A percentile compares a stretch with the other conserved stretches of the same genome.
These are phyloP conservation scores for Myxozyma kluyveri DNA, from an alignment of 805 yeast genomes.

Conservation along the genomic window DNA sequence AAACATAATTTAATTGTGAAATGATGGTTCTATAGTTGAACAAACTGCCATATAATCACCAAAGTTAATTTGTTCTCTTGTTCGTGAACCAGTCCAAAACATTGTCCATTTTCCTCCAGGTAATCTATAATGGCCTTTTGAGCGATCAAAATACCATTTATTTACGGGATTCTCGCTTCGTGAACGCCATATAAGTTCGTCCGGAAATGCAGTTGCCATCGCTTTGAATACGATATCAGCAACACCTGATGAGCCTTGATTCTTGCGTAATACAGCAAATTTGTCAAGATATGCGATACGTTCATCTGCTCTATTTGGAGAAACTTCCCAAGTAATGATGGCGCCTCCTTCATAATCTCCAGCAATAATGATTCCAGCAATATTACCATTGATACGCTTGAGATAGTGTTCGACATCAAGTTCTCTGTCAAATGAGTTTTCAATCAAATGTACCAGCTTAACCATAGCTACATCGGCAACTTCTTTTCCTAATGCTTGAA, in stretches of 20 bases:
- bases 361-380: conserved; percentile 77
- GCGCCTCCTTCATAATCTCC: conserved; percentile 98
- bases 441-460: conserved; percentile 60
- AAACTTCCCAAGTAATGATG: conserved; percentile 75
- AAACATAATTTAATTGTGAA: conserved; percentile 16
- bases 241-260: conserved; percentile 89
- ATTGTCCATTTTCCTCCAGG: conserved; percentile 19
- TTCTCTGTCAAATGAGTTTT: conserved; percentile 71
- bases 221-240: conserved; percentile 82
- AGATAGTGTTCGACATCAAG: conserved; percentile 69
- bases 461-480: conserved; percentile 48
- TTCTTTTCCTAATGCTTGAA: neutral
- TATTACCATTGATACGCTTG: conserved; percentile 56
- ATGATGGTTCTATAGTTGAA: conserved; percentile 56
- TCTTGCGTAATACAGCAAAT: conserved; percentile 78
- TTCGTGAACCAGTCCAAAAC: conserved; percentile 19
- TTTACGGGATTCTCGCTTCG: conserved; percentile 83
- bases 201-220: conserved; percentile 46
- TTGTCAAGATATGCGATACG: conserved; percentile 81
- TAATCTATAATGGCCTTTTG: conserved; percentile 37
- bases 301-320: conserved; percentile 37
- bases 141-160: conserved; percentile 95
- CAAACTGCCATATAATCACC: conserved; percentile 54
- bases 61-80: conserved; percentile 40
- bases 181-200: conserved; percentile 87